These are phyloP conservation scores for Apophysomyces sp. DNA, from an alignment of 371 early-diverging fungal species.

Conservation along the genomic window DNA sequence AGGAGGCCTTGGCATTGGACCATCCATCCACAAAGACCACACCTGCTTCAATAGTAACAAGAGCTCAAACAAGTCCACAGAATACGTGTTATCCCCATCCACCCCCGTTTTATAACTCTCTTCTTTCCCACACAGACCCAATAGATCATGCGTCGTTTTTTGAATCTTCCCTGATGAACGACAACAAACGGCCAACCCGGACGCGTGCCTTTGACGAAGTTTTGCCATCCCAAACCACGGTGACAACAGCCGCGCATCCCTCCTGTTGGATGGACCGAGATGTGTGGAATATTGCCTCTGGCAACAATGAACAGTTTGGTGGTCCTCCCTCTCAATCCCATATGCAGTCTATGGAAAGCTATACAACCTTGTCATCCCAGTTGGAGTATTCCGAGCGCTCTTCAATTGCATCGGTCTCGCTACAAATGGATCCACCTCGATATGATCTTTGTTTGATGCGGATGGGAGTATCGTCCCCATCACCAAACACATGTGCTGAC, in stretches of 20 bases:
- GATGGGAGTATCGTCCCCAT: background rate
- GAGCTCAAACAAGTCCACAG: background rate
- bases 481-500: background rate
- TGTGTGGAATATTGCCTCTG: background rate
- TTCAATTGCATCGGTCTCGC: background rate
- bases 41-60: background rate
- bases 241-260: background rate
- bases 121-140: background rate
- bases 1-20: background rate
- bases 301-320: background rate
- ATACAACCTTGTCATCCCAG: background rate
- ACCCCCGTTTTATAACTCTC: background rate
- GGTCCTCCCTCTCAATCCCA: background rate
- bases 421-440: background rate
- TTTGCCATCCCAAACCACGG: background rate
- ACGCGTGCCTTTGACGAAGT: background rate
- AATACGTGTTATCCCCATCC: background rate
- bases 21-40: background rate
- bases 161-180: background rate
- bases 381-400: background rate
- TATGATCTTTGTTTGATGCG: background rate
- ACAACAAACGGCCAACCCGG: background rate
- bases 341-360: background rate
- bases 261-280: background rate
- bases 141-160: background rate